Evolutionary conservation across 2,329 filamentous ascomycete genomes (phyloP).

Genomic region (Verticillium nubilum): DNA sequence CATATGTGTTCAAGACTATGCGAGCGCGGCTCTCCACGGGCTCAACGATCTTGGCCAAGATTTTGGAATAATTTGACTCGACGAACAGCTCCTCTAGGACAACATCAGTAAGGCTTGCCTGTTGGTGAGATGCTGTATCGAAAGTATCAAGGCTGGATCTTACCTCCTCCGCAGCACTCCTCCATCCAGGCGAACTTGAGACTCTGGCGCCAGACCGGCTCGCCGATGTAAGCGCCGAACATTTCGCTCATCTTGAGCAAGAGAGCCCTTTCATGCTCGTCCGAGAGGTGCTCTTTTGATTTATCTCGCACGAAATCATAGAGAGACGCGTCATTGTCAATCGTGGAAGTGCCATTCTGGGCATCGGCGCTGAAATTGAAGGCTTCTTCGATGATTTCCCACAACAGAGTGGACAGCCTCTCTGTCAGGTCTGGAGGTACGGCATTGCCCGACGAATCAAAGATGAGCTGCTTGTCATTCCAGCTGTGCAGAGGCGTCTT

Average conservation of each 20-base stretch:
- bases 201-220: slow-evolving; percentile 52
- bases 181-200: slow-evolving; percentile 62
- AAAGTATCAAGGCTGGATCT: no score
- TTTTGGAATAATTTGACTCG: neutral
- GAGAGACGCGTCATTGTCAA: slow-evolving; percentile 28
- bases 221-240: slow-evolving; percentile 62
- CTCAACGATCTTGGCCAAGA: neutral
- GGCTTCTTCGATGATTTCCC: slow-evolving; percentile 52
- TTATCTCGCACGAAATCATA: neutral
- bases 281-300: neutral
- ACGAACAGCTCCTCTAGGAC: neutral
- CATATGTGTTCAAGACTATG: neutral
- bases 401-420: slow-evolving; percentile 26
- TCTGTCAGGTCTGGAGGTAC: neutral
- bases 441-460: neutral
- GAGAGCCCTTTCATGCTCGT: neutral
- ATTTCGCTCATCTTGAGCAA: slow-evolving; percentile 49
- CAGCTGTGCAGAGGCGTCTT: neutral
- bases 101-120: neutral
- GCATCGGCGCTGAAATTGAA: slow-evolving; percentile 54
- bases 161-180: slow-evolving; percentile 57
- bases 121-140: neutral
- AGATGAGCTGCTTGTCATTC: neutral
- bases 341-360: slow-evolving; percentile 28
- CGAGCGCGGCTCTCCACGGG: neutral